phyloP scores from a whole-genome alignment of 129 eudicot genomes.

The Centella asiatica region DNA sequence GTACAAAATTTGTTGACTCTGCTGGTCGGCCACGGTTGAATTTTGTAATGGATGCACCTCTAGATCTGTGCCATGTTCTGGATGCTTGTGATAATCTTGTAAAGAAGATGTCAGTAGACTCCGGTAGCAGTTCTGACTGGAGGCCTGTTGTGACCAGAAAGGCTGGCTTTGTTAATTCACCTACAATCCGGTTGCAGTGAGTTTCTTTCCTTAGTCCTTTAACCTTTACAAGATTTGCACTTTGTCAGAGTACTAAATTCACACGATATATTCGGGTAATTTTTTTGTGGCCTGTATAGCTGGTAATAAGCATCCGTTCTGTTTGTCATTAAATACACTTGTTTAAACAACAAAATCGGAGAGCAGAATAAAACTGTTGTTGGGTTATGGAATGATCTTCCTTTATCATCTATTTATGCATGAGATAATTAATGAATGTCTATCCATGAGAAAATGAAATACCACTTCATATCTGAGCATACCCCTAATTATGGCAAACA shows the following conservation, averaged over 20 bases:
- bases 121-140: conserved; percentile 59
- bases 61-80: conserved; percentile 44
- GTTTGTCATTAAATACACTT: no score
- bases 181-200: conserved; percentile 70
- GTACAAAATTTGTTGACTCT: conserved; percentile 45
- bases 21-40: conserved; percentile 76
- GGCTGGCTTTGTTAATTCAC: conserved; percentile 50
- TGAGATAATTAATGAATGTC: no score
- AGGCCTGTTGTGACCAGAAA: conserved; percentile 58
- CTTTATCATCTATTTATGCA: no score
- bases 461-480: no score
- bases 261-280: no score
- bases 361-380: no score
- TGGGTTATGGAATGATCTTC: no score
- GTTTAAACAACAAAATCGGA: no score
- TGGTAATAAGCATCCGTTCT: no score
- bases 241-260: not conserved
- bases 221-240: not conserved
- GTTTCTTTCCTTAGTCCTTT: conserved; percentile 16
- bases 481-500: no score
- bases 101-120: conserved; percentile 36
- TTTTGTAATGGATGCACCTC: conserved; percentile 65
- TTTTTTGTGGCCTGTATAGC: no score
- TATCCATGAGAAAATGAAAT: no score
- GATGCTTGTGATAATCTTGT: conserved; percentile 56